These are phyloP conservation scores for Neurospora intermedia DNA, from an alignment of 495 filamentous ascomycete genomes.

Conservation along the genomic window DNA sequence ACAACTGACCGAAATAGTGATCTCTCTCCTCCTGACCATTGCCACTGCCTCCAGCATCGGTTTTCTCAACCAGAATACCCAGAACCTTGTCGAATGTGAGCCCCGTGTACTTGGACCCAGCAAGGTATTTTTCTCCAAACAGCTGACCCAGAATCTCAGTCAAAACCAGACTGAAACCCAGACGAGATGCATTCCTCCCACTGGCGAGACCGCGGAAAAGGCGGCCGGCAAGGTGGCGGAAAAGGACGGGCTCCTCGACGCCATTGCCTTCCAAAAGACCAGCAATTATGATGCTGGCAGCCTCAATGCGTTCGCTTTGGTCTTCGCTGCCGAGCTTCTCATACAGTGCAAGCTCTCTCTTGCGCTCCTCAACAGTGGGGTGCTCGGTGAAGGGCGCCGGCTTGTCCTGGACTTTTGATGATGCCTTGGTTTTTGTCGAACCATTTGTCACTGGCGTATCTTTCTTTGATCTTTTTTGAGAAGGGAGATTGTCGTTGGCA, in stretches of 20 bases:
- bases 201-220: constrained; percentile 85
- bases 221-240: constrained; percentile 46
- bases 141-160: constrained; percentile 66
- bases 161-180: constrained; percentile 85
- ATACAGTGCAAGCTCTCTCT: constrained; percentile 40
- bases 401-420: constrained; percentile 10
- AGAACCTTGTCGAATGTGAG: constrained; percentile 48
- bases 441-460: constrained; percentile 16
- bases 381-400: constrained; percentile 32
- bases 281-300: constrained; percentile 38
- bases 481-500: constrained; percentile 21
- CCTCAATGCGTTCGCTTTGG: constrained; percentile 35
- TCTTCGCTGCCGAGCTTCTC: constrained; percentile 42
- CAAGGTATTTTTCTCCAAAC: constrained; percentile 35
- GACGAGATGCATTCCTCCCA: constrained; percentile 74
- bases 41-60: constrained; percentile 50
- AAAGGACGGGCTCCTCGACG: constrained; percentile 34
- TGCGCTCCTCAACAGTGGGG: constrained; percentile 29
- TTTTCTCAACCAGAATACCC: constrained; percentile 56
- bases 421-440: not conserved
- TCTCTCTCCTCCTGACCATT: constrained; percentile 77
- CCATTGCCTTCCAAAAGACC: constrained; percentile 30
- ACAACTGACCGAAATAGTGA: constrained; percentile 72
- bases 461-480: constrained; percentile 33
- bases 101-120: constrained; percentile 31